Evolutionary conservation across 257 asterid species (phyloP), one percentile per base, ranked within the genome.

Genomic region (Gentiana dahurica): DNA sequence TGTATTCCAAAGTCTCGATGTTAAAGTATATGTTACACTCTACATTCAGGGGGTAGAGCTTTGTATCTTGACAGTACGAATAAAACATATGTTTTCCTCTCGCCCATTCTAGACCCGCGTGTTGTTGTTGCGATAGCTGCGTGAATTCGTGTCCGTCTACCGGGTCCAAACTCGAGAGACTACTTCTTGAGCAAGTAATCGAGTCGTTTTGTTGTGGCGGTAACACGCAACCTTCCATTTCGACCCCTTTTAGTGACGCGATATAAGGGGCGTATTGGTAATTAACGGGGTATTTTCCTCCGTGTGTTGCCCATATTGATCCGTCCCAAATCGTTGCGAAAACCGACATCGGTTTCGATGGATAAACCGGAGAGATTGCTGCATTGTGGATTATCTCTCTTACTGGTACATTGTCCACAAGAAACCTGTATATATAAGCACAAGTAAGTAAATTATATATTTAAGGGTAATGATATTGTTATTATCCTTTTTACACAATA

Each of bases 261-360:
- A 79, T 55, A 32, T 82, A 88, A 0, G 96, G 96, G 13, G 91
- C 80, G 52, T 59, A 81, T 2, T 73, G 72, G 69, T 88, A 88
- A 59, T 88, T 66, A 0, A 88, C 91, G 1, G 80, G 79, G 61
- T 85, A 88, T 54, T 88, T 88, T 55, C 95, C 96, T 53, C 96
- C 96, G 33, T 81, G 87, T 7, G 96, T 88, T 1, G 95, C 96
- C 96, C 96, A 88, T 65, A 82, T 65, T 44, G 95, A 88, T 51
- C 80, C 96, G 57, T 88, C 96, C 95, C 96, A 88, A 10, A 85
- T 77, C 44, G 95, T 88, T 7, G 77, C 38, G 57, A 73, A 74
- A 3, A 58, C 61, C 1, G 94, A 77, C 96, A 88, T 88, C 15
- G 96, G 79, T 78, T 83, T 85, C 15, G 94, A 80, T 62, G 94